A percentile compares a stretch with the other conserved stretches of the same genome.
These are phyloP conservation scores for Euphrasia confusa DNA, from an alignment of 257 asterid species.

Conservation along the genomic window DNA sequence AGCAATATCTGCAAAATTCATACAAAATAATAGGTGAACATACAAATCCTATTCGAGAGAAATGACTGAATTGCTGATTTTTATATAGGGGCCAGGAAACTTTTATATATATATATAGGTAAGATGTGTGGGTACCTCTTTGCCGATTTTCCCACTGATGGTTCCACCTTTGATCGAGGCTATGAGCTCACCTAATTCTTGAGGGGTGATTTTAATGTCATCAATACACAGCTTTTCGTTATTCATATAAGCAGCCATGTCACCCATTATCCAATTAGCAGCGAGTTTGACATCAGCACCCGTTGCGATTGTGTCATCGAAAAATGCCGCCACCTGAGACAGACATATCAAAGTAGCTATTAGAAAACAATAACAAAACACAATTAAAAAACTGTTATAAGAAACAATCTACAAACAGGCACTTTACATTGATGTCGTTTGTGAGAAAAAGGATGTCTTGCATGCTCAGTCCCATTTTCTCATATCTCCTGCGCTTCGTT, in stretches of 20 bases:
- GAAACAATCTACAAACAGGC: conserved; percentile 11
- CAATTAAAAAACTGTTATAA: background rate
- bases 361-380: background rate
- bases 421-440: conserved; percentile 64
- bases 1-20: conserved; percentile 61
- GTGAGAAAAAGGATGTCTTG: conserved; percentile 95
- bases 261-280: conserved; percentile 98
- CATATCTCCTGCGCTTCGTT: conserved; percentile 80
- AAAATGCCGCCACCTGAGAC: conserved; percentile 78
- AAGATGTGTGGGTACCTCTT: conserved; percentile 53
- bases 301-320: conserved; percentile 60
- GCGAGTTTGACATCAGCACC: conserved; percentile 82
- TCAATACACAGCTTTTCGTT: conserved; percentile 66
- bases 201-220: conserved; percentile 74
- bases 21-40: conserved; percentile 13
- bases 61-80: background rate
- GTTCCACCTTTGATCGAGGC: conserved; percentile 80
- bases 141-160: conserved; percentile 94
- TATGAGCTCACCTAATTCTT: conserved; percentile 79
- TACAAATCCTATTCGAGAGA: background rate
- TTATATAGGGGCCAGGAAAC: background rate
- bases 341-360: conserved; percentile 20
- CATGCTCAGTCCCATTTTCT: conserved; percentile 82
- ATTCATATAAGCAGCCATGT: conserved; percentile 88
- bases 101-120: background rate